phyloP scores from a whole-genome alignment of 2,329 filamentous ascomycete species.

The Fusarium poae region DNA sequence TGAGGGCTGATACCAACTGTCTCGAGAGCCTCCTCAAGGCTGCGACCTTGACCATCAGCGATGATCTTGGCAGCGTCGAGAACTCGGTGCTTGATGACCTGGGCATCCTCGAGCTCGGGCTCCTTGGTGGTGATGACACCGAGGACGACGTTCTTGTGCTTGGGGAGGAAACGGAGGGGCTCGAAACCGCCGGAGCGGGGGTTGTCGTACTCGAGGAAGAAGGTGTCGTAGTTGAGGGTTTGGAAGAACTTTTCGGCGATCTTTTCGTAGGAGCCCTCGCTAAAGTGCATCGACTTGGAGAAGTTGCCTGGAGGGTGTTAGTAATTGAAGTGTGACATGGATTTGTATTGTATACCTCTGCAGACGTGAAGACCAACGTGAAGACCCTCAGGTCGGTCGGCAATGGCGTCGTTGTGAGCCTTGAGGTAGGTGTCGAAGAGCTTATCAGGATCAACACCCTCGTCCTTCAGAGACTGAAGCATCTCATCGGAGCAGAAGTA shows the following conservation, averaged over 20 bases:
- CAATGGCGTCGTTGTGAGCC: conserved; percentile 79
- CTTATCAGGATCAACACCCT: conserved; percentile 71
- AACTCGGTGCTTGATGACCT: conserved; percentile 67
- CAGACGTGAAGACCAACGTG: conserved; percentile 78
- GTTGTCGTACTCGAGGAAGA: conserved; percentile 73
- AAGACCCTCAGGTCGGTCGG: conserved; percentile 71
- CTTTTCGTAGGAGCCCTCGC: conserved; percentile 72
- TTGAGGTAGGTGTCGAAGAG: conserved; percentile 78
- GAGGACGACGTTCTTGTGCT: conserved; percentile 71
- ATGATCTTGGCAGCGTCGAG: conserved; percentile 73
- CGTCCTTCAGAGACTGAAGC: conserved; percentile 68
- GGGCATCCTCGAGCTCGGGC: conserved; percentile 67
- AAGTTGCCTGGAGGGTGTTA: conserved; percentile 64
- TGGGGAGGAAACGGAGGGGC: conserved; percentile 70
- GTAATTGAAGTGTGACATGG: too few species aligned
- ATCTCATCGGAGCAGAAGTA: conserved; percentile 79
- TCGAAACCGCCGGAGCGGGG: conserved; percentile 71
- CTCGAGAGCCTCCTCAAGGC: conserved; percentile 72
- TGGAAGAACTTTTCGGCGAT: conserved; percentile 72
- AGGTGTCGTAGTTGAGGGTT: conserved; percentile 70
- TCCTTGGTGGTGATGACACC: conserved; percentile 74
- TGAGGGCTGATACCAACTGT: conserved; percentile 77
- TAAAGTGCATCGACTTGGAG: conserved; percentile 72
- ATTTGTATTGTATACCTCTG: conserved; percentile 47
- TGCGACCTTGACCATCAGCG: conserved; percentile 72